Base-by-base conservation (phyloP, 2,329 filamentous ascomycete genomes). In the Fusarium begoniae region DNA sequence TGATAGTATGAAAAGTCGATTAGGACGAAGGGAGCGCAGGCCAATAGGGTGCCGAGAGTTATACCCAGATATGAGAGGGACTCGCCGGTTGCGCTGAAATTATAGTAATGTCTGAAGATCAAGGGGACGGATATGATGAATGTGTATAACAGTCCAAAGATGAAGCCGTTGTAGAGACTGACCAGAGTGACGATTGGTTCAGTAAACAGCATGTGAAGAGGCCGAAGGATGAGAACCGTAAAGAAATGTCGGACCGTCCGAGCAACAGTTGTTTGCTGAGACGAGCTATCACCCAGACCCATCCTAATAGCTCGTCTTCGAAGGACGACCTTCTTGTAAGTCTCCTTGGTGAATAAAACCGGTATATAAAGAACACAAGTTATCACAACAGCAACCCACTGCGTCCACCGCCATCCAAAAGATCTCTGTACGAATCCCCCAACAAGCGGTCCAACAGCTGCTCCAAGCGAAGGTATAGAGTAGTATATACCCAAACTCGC, bases 1-100 rank as follows among this genome's bases (percentile, higher is more conserved):
- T 73, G 70, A 22, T 73, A 73, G 32, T 66, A 73, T 8, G 43
- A 63, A 5, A 73, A 63, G 22, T 74, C 70, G 30, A 73, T 70
- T 2, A 73, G 14, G 12, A 73, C 66, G 17, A 73, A 73, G 2
- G 70, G 70, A 0, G 28, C 57, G 18, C 70, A 73, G 3, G 70
- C 70, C 1, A 73, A 10, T 0, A 73, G 57, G 3, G 70, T 67
- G 4, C 70, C 70, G 18, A 73, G 57, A 3, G 70, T 73, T 6
- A 73, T 69, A 0, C 70, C 70, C 8, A 73, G 38, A 28, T 73
- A 73, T 1, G 70, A 73, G 2, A 73, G 61, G 0, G 70, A 73
- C 13, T 70, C 70, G 3, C 47, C 44, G 0, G 61, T 73, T 12
- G 57, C 41, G 17, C 10, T 20, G n/a, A 73, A 73, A 8, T 40